A percentile compares a stretch with the other conserved stretches of the same genome.
These are phyloP conservation scores for Trichomonas gallinae DNA, from an alignment of 208 protist genomes.

Conservation along the genomic window DNA sequence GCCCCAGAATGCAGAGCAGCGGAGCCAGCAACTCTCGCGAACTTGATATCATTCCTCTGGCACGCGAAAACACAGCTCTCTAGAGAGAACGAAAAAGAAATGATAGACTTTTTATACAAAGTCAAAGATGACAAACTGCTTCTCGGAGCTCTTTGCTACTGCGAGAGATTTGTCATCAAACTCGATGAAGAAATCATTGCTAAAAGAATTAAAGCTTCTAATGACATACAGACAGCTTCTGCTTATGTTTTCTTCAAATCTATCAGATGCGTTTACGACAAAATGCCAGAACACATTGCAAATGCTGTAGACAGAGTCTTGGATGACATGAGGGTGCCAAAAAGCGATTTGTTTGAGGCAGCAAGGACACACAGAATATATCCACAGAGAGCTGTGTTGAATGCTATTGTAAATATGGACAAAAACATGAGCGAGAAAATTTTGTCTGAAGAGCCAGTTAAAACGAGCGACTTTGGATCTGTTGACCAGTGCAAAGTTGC, in stretches of 20 bases:
- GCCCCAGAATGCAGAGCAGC: too few species aligned
- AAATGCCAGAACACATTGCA: neutral
- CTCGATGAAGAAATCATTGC: neutral
- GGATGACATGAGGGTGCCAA: neutral
- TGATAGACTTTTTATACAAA: neutral
- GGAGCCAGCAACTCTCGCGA: neutral
- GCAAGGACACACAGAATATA: neutral
- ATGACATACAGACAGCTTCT: neutral
- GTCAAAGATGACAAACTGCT: neutral
- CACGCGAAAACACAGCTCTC: neutral
- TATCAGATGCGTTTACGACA: neutral
- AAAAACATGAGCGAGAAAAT: neutral
- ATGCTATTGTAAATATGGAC: neutral
- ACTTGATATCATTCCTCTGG: neutral
- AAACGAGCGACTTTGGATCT: neutral
- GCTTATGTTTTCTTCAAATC: neutral
- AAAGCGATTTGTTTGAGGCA: neutral
- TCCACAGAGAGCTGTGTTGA: neutral
- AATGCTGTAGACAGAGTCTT: neutral
- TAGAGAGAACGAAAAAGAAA: neutral
- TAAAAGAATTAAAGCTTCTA: neutral
- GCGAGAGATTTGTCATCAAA: neutral
- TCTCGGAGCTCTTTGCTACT: neutral
- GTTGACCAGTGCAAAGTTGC: neutral
- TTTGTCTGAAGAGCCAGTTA: neutral